Evolutionary conservation across 2,329 filamentous ascomycete genomes (phyloP), one percentile per base, ranked within the genome.

Genomic region (Arthrobotrys entomopaga): DNA sequence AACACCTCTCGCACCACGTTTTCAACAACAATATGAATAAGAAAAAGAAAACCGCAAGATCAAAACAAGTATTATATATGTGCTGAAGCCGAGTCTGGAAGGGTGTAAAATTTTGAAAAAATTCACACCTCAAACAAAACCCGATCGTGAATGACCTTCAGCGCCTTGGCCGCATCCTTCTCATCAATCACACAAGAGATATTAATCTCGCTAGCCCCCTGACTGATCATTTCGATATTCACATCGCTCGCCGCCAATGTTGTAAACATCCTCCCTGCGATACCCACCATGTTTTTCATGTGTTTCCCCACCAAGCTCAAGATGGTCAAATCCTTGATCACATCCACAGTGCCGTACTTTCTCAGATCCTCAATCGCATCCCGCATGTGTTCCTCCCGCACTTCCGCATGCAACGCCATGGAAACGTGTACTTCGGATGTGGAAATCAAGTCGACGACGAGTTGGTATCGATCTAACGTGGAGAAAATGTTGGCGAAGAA

Each of bases 221-320:
- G 95, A 22, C 92, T 97, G 78, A 99, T 99, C 95, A 99, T 99
- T 83, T 99, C 95, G 78, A 99, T 92, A 81, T 99, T 99, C 80
- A 99, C 89, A 79, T 91, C 91, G 81, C 97, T 91, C 80, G 97
- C 91, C 49, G 95, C 95, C 16, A 99, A 85, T 0, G 93, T 96
- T 54, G 91, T 92, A 82, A 99, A 98, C 91, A 99, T 98, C 78
- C 87, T 89, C 26, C 95, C 95, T 6, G 91, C 91, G 76, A 99
- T 92, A 76, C 95, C 95, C 67, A 91, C 86, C 93, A 98, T 97
- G 82, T 97, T 95, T 85, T 97, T 96, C 89, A 99, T 92, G 82
- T 98, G 92, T 74, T 92, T 91, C 56, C 95, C 95, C 0, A 99
- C 94, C 60, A 99, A 84, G 79, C 92, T 97, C 75, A 99, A 86